phyloP scores from a whole-genome alignment of 805 yeast species.

The Suhomyces emberorum region DNA sequence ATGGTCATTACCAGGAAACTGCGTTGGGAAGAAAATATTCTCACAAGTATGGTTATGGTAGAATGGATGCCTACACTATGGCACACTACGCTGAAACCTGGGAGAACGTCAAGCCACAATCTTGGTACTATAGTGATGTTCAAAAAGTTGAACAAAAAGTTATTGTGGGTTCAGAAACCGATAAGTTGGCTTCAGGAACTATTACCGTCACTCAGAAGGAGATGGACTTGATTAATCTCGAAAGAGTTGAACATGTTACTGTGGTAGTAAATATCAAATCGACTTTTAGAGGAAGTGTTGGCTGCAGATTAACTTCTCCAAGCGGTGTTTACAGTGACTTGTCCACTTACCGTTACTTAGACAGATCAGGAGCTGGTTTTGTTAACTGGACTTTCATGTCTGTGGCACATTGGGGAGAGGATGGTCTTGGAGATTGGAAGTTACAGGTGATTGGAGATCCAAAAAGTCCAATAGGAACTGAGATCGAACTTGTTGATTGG shows the following conservation, averaged over 20 bases:
- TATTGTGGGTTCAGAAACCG: slow-evolving; percentile 1
- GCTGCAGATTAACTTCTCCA: slow-evolving; percentile 69
- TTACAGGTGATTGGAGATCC: slow-evolving; percentile 48
- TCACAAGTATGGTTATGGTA: slow-evolving; percentile 89
- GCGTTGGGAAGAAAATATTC: slow-evolving; percentile 69
- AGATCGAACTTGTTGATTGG: slow-evolving; percentile 58
- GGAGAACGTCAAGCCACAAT: slow-evolving; percentile 87
- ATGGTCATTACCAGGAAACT: slow-evolving; percentile 72
- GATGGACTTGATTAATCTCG: slow-evolving; percentile 56
- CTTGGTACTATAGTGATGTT: slow-evolving; percentile 63
- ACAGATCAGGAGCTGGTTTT: slow-evolving; percentile 58
- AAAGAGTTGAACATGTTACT: slow-evolving; percentile 80
- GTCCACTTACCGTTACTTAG: slow-evolving; percentile 64
- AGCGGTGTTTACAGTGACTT: slow-evolving; percentile 67
- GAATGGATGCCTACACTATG: slow-evolving; percentile 74
- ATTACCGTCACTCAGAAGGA: slow-evolving; percentile 46
- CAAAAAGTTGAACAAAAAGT: slow-evolving; percentile 27
- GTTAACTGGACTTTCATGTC: slow-evolving; percentile 88
- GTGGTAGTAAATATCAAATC: slow-evolving; percentile 72
- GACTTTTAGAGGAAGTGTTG: slow-evolving; percentile 64
- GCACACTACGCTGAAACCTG: slow-evolving; percentile 72
- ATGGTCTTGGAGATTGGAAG: slow-evolving; percentile 79
- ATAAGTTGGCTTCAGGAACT: slow-evolving; percentile 14
- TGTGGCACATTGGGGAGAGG: slow-evolving; percentile 97
- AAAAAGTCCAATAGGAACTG: slow-evolving; percentile 20